A percentile compares a stretch with the other conserved stretches of the same genome.
Evolutionary conservation across 768 basidiomycete species (phyloP).

Genomic region (Lactifluus echinatus): DNA sequence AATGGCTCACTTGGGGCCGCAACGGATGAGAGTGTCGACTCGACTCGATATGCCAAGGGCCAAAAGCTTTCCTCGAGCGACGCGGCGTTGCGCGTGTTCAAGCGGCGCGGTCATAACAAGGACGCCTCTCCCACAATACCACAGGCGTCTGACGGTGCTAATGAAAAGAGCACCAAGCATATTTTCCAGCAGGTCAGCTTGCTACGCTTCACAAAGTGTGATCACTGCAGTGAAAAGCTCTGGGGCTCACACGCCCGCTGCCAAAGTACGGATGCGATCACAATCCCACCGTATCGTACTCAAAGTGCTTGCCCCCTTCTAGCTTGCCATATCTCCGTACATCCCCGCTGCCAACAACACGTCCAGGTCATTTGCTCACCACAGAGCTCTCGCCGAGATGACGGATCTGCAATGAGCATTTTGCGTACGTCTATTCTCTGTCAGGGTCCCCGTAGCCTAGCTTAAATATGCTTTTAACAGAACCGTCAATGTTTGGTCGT

Average conservation of each 20-base stretch:
- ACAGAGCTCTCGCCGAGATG: slow-evolving; percentile 14
- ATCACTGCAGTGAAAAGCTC: slow-evolving; percentile 96
- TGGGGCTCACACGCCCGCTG: slow-evolving; percentile 97
- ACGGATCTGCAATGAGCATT: background rate
- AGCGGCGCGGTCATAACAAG: slow-evolving; percentile 55
- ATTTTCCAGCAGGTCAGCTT: slow-evolving; percentile 85
- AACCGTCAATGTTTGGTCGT: slow-evolving; percentile 88
- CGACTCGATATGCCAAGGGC: slow-evolving; percentile 34
- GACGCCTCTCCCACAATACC: slow-evolving; percentile 47
- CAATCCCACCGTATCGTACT: background rate
- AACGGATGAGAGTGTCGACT: slow-evolving; percentile 41
- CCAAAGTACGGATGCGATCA: slow-evolving; percentile 47
- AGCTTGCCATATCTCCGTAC: slow-evolving; percentile 20
- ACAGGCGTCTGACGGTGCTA: slow-evolving; percentile 21
- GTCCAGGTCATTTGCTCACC: slow-evolving; percentile 11
- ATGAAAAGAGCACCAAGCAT: slow-evolving; percentile 44
- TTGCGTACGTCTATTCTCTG: slow-evolving; percentile 6
- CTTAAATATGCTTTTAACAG: slow-evolving; percentile 32
- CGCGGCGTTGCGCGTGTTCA: slow-evolving; percentile 33
- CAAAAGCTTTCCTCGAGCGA: slow-evolving; percentile 32
- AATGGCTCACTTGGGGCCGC: slow-evolving; percentile 12
- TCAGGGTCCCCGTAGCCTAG: background rate
- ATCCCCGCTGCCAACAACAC: slow-evolving; percentile 16
- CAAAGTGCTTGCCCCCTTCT: background rate
- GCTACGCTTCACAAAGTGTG: slow-evolving; percentile 84